A percentile compares a stretch with the other conserved stretches of the same genome.
These are phyloP conservation scores for Pythium utonaiense DNA, from an alignment of 352 stramenopile species.

Conservation along the genomic window DNA sequence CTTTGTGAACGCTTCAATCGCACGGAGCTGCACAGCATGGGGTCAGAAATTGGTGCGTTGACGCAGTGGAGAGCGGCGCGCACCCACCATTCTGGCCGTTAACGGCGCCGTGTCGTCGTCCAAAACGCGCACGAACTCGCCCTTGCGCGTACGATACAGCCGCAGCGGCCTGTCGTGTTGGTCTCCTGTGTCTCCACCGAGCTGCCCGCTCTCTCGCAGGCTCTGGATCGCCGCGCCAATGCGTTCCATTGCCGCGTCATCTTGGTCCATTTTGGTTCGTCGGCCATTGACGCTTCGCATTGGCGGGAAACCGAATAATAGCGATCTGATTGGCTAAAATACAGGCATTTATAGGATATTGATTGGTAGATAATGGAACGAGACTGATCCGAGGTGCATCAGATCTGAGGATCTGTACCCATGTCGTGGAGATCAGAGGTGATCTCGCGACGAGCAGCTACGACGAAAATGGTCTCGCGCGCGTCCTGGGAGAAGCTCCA, in stretches of 20 bases:
- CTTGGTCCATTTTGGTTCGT: conserved; percentile 11
- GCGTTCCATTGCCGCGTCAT: conserved; percentile 16
- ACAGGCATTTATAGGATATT: neutral
- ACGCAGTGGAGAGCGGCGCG: too few relatives aligned
- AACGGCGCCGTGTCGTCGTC: conserved; percentile 52
- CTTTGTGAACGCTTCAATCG: conserved; percentile 36
- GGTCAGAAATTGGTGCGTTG: too few relatives aligned
- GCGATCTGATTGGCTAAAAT: neutral
- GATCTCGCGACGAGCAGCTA: neutral
- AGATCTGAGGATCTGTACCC: neutral
- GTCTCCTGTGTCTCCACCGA: neutral
- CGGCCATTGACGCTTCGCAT: neutral
- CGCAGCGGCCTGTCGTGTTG: conserved; percentile 20
- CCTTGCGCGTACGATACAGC: conserved; percentile 35
- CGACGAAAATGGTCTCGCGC: neutral
- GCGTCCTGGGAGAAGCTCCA: neutral
- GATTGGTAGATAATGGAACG: neutral
- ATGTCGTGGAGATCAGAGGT: neutral
- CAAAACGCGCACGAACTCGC: conserved; percentile 59
- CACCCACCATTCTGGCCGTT: conserved; percentile 45
- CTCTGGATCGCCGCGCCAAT: conserved; percentile 17
- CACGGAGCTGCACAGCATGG: conserved; percentile 28
- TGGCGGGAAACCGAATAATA: neutral
- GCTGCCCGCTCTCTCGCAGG: conserved; percentile 5
- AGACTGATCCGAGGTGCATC: neutral